Percentiles rank a stretch among this genome's conserved stretches.
phyloP scores from a whole-genome alignment of 1,139 yeast genomes.

The Debaryomycetaceae sp. region DNA sequence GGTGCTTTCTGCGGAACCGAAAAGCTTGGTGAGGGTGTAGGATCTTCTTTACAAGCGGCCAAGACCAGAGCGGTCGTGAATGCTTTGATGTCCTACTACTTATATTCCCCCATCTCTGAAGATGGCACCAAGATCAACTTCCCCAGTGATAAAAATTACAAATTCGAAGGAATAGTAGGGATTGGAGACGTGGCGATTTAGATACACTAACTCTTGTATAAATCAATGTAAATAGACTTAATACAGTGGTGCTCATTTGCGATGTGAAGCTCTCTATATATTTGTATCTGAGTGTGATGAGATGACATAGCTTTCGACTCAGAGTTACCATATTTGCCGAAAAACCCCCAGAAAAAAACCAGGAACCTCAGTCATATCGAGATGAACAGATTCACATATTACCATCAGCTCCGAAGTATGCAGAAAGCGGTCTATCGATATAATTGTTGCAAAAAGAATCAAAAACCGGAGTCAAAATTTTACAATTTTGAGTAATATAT shows the following conservation, averaged over 20 bases:
- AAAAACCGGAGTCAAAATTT: constrained; percentile 1
- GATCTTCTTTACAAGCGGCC: constrained; percentile 88
- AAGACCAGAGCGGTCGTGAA: constrained; percentile 89
- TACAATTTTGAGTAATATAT: not conserved
- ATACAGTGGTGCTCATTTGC: no score
- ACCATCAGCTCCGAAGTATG: no score
- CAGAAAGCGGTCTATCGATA: no score
- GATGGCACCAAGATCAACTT: constrained; percentile 40
- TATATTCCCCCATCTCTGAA: constrained; percentile 70
- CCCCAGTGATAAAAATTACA: constrained; percentile 57
- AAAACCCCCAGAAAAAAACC: no score
- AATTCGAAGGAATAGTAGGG: constrained; percentile 49
- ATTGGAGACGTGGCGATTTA: constrained; percentile 53
- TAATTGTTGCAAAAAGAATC: not conserved
- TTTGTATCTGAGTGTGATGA: no score
- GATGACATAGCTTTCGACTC: no score
- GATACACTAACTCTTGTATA: constrained; percentile 6
- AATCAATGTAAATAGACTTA: constrained; percentile 7
- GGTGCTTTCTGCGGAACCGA: constrained; percentile 85
- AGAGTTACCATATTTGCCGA: no score
- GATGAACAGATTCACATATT: no score
- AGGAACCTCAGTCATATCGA: no score
- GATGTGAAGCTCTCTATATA: no score
- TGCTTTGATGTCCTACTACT: constrained; percentile 88
- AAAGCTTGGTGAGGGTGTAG: constrained; percentile 93